phyloP scores from a whole-genome alignment of 768 basidiomycete species.

The Suillus sp. region DNA sequence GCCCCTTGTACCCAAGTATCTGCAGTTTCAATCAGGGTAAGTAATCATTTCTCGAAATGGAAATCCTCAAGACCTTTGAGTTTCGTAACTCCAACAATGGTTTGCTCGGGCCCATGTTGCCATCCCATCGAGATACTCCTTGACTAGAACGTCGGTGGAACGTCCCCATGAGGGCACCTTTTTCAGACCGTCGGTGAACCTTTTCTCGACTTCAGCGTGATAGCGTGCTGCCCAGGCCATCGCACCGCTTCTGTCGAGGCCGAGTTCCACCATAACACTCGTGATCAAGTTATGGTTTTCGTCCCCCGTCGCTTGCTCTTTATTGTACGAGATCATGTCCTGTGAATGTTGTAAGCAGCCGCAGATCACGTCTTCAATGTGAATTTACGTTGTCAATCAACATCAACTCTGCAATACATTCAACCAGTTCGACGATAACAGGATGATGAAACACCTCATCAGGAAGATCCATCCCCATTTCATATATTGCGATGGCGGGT shows the following conservation, averaged over 20 bases:
- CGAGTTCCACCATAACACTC: slow-evolving; percentile 32
- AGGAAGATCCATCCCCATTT: slow-evolving; percentile 35
- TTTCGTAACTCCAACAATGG: slow-evolving; percentile 35
- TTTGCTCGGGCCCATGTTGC: slow-evolving; percentile 31
- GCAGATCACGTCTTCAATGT: not conserved
- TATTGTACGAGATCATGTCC: slow-evolving; percentile 42
- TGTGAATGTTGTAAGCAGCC: slow-evolving; percentile 7
- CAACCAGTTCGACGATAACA: slow-evolving; percentile 16
- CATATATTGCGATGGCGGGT: slow-evolving; percentile 32
- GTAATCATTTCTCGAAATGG: not conserved
- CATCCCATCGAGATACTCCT: slow-evolving; percentile 27
- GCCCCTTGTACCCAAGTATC: slow-evolving; percentile 35
- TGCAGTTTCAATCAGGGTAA: not conserved
- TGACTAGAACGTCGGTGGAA: slow-evolving; percentile 26
- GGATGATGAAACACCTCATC: slow-evolving; percentile 36
- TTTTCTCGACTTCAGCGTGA: slow-evolving; percentile 16
- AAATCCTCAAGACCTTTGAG: slow-evolving; percentile 6
- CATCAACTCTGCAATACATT: slow-evolving; percentile 23
- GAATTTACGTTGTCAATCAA: slow-evolving; percentile 25
- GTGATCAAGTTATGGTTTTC: slow-evolving; percentile 39
- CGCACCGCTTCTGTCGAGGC: slow-evolving; percentile 32
- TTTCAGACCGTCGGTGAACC: slow-evolving; percentile 25
- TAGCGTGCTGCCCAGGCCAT: slow-evolving; percentile 27
- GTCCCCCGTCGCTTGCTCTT: slow-evolving; percentile 37
- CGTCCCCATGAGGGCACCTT: slow-evolving; percentile 32